Evolutionary conservation across 768 basidiomycete species (phyloP), one percentile per base, ranked within the genome.

Genomic region (Infundibulicybe gibba): DNA sequence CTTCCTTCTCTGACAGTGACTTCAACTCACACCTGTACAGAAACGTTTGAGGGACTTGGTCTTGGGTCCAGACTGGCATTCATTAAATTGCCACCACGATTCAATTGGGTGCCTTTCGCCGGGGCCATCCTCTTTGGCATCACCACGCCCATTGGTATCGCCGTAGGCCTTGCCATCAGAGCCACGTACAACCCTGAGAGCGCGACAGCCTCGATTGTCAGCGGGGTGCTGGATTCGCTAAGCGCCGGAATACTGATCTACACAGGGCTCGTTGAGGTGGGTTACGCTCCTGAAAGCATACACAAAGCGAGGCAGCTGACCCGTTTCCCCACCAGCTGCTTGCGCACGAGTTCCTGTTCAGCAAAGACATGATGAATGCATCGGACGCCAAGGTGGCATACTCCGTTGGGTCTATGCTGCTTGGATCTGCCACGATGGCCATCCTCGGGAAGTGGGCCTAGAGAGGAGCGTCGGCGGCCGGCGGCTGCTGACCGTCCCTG

Each of bases 341-440:
- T 39, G 95, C 92, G 1, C 94, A 97, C 61, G 95, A 97, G 59
- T 97, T 98, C 67, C 60, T 98, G 34, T 93, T 95, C 69, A 93
- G 81, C 70, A 80, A 83, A 49, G 79, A 90, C 47, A 90, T 94
- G 85, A 80, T 85, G 62, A 72, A 79, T 14, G 78, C 77, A 4
- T 80, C 82, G 5, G 80, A 79, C 44, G 57, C 63, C 20, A 81
- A 81, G 56, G 65, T 95, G 14, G 64, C 72, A 0, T 95, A 89
- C 52, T 83, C 90, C 6, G 51, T 92, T 49, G 63, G 67, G 14
- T 85, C 81, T 54, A 91, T 97, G 84, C 53, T 86, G n/a, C 49
- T 84, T 9, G 94, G 94, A 9, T 85, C 83, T 19, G 92, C 75
- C 1, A 43, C 97, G n/a, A 97, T 97, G 94, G 83, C 92, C 1